Base-by-base conservation (phyloP, 108 stramenopile species). In the Epithemia pelagica region DNA sequence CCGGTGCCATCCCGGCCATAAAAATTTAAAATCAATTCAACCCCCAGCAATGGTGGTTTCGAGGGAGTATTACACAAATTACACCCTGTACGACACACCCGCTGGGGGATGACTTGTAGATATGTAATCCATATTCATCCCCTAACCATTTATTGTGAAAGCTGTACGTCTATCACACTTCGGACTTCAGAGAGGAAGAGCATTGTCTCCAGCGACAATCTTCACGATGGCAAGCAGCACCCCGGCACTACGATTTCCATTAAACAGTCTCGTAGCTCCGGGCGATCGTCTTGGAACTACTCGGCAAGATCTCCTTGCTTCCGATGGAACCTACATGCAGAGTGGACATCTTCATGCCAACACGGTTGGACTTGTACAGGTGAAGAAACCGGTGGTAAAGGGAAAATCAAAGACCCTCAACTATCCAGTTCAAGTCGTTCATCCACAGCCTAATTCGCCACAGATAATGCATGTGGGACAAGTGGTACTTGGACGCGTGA, bases 261-360 rank as follows among this genome's bases (percentile, higher is more conserved):
- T 77, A 0, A 82, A 78, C 32, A 70, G 74, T 22, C 76, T 66
- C 0, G 82, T 94, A 0, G 78, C 82, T 24, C 92, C 92, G 24
- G 92, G 92, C 23, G 92, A 94, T 61, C 79, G 86, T 8, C 52
- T 94, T 0, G 85, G 86, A 10, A 77, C 72, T 37, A 68, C 82
- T 18, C 78, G 74, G 25, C 75, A 76, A 62, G 70, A 28, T 20
- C 30, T 69, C 20, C 24, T 31, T 30, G 28, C 85, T 8, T 89
- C 89, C n/a, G 37, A 52, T 5, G 92, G 92, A 63, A 88, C 88
- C 15, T 87, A 84, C 59, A 68, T 78, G 8, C 73, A 71, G 26
- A 77, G 77, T 30, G 86, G 85, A 1, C 78, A 89, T 52, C 24
- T 94, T 10, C 84, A 84, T 65, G 82, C 87, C 15, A 76, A 71